Evolutionary conservation across 371 early-diverging fungal species (phyloP).

Genomic region (Phascolomyces articulosus): DNA sequence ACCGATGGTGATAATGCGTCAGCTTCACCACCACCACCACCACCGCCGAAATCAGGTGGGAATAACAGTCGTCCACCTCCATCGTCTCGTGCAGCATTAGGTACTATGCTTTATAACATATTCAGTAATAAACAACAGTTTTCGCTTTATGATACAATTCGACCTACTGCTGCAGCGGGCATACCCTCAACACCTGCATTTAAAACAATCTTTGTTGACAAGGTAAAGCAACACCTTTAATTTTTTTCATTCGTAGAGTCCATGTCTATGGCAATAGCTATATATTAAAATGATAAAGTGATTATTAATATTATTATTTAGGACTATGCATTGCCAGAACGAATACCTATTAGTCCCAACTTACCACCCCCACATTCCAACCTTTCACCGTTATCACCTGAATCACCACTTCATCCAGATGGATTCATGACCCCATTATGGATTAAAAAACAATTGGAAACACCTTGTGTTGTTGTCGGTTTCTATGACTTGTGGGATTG

Average conservation of each 20-base stretch:
- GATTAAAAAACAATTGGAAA: conserved; percentile 67
- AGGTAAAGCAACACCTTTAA: conserved; percentile 23
- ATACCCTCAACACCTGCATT: conserved; percentile 30
- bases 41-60: conserved; percentile 7
- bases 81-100: conserved; percentile 21
- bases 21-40: conserved; percentile 28
- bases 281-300: too few relatives aligned
- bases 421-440: conserved; percentile 79
- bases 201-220: conserved; percentile 39
- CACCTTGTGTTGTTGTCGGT: conserved; percentile 71
- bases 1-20: conserved; percentile 17
- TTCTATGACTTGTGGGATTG: conserved; percentile 72
- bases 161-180: conserved; percentile 14
- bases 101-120: conserved; percentile 21
- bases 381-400: conserved; percentile 70
- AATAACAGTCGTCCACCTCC: conserved; percentile 1
- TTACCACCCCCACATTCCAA: conserved; percentile 47
- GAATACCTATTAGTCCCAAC: conserved; percentile 36
- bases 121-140: conserved; percentile 32
- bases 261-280: too few relatives aligned
- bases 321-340: conserved; percentile 45
- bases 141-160: conserved; percentile 42
- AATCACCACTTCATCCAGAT: conserved; percentile 82
- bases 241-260: too few relatives aligned
- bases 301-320: conserved; percentile 13